Conservation (phyloP, 345 rosid genomes). For the Cardamine chenopodiifolia region DNA sequence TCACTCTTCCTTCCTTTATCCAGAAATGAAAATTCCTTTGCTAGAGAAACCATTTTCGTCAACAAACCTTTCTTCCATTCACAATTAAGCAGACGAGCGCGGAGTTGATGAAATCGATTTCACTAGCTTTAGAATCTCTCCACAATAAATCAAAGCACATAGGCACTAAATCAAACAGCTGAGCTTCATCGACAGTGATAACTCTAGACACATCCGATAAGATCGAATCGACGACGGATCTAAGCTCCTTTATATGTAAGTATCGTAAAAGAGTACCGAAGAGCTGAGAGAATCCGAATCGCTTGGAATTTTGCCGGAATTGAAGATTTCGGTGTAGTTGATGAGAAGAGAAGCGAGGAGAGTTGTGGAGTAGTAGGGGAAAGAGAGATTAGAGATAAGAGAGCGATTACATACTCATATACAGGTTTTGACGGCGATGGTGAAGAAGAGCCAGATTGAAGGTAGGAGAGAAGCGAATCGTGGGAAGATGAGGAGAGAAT, state of each 20-base stretch:
- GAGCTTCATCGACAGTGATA: slow-evolving; percentile 62
- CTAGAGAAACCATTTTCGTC: slow-evolving; percentile 63
- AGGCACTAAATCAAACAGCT: slow-evolving; percentile 74
- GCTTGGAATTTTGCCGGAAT: slow-evolving; percentile 53
- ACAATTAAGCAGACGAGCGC: slow-evolving; percentile 51
- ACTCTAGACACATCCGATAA: slow-evolving; percentile 34
- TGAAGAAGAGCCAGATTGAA: slow-evolving; percentile 57
- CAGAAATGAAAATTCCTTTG: slow-evolving; percentile 57
- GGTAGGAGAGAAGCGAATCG: slow-evolving; percentile 54
- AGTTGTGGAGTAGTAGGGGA: slow-evolving; percentile 53
- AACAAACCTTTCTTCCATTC: slow-evolving; percentile 67
- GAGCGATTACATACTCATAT: slow-evolving; percentile 60
- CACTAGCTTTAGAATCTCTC: slow-evolving; percentile 44
- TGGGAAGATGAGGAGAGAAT: slow-evolving; percentile 58
- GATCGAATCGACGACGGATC: slow-evolving; percentile 49
- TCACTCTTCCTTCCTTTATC: slow-evolving; percentile 59
- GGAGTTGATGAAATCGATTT: slow-evolving; percentile 44
- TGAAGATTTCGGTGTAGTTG: slow-evolving; percentile 57
- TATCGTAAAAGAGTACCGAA: slow-evolving; percentile 52
- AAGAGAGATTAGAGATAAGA: slow-evolving; percentile 62
- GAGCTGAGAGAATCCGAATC: slow-evolving; percentile 60
- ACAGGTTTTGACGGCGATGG: slow-evolving; percentile 59
- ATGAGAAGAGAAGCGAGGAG: slow-evolving; percentile 68
- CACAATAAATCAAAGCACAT: slow-evolving; percentile 53
- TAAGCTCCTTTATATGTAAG: slow-evolving; percentile 47